A percentile compares a stretch with the other conserved stretches of the same genome.
Evolutionary conservation across 2,329 filamentous ascomycete species (phyloP).

Genomic region (Colletotrichum lini): DNA sequence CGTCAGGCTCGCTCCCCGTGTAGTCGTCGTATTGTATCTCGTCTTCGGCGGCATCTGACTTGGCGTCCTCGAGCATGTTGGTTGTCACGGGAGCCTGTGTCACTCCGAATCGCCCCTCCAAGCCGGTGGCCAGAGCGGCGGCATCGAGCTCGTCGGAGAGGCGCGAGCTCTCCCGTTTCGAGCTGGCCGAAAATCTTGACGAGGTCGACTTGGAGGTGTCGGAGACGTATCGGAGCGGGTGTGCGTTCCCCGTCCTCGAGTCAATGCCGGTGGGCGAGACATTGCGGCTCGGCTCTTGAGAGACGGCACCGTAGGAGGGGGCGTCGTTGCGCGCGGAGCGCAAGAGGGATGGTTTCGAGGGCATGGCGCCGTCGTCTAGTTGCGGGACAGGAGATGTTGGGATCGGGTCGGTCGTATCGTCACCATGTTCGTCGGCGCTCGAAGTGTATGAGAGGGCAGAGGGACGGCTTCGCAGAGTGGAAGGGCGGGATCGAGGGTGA

Average conservation of each 20-base stretch:
- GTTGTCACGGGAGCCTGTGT: slow-evolving; percentile 63
- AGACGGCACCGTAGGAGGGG: slow-evolving; percentile 57
- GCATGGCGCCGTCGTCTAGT: slow-evolving; percentile 42
- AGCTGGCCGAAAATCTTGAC: slow-evolving; percentile 48
- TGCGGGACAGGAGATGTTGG: slow-evolving; percentile 25
- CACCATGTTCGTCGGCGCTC: slow-evolving; percentile 41
- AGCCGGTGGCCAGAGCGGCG: slow-evolving; percentile 65
- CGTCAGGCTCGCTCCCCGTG: slow-evolving; percentile 56
- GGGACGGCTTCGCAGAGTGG: slow-evolving; percentile 31
- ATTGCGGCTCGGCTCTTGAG: slow-evolving; percentile 53
- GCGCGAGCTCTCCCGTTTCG: slow-evolving; percentile 52
- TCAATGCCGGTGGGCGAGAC: slow-evolving; percentile 55
- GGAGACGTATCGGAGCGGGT: slow-evolving; percentile 52
- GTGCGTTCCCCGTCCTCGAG: slow-evolving; percentile 49
- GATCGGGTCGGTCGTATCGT: slow-evolving; percentile 29
- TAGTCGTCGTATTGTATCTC: slow-evolving; percentile 50
- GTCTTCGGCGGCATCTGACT: slow-evolving; percentile 42
- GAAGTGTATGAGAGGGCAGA: slow-evolving; percentile 27
- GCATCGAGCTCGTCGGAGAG: slow-evolving; percentile 66
- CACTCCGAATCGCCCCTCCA: slow-evolving; percentile 68
- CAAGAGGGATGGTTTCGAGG: slow-evolving; percentile 52
- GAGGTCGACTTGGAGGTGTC: slow-evolving; percentile 51
- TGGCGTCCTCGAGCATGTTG: slow-evolving; percentile 59
- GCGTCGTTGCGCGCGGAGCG: slow-evolving; percentile 47
- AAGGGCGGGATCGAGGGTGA: slow-evolving; percentile 23